Percentiles rank a stretch among this genome's conserved stretches.
Evolutionary conservation across 2,329 filamentous ascomycete species (phyloP).

Genomic region (Ceratocystis huliohia): DNA sequence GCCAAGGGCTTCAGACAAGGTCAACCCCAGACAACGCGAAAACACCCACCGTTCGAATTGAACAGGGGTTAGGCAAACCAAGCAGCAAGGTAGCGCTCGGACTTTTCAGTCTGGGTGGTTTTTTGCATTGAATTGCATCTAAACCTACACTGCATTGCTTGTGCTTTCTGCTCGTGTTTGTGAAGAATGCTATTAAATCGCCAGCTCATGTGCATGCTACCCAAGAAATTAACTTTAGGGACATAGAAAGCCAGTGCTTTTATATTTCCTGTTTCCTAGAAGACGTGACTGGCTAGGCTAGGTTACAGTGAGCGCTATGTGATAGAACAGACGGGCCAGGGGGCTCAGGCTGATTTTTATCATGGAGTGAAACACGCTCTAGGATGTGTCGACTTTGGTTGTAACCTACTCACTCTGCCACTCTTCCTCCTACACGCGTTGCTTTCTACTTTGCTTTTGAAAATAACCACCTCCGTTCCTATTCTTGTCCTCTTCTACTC

Average conservation of each 20-base stretch:
- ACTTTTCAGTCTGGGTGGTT: neutral
- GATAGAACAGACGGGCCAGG: slow-evolving; percentile 2
- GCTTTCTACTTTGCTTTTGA: neutral
- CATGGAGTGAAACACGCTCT: slow-evolving; percentile 14
- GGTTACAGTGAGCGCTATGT: neutral
- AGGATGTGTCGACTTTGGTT: slow-evolving; percentile 4
- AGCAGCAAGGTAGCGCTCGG: slow-evolving; percentile 3
- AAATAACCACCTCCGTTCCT: neutral
- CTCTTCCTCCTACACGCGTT: neutral
- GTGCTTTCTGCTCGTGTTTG: neutral
- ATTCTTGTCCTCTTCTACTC: neutral
- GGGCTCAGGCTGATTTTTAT: neutral
- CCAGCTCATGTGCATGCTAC: neutral
- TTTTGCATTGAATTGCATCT: neutral
- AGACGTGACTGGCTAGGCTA: neutral
- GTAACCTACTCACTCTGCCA: neutral
- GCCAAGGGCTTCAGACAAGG: slow-evolving; percentile 8
- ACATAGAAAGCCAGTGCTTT: neutral
- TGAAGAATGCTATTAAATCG: neutral
- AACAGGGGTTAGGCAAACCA: neutral
- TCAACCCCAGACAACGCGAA: slow-evolving; percentile 13
- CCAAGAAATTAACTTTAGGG: neutral
- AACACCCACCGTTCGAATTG: slow-evolving; percentile 6
- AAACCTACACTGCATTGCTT: neutral
- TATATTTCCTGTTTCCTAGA: neutral